phyloP scores from a whole-genome alignment of 495 filamentous ascomycete genomes.

The Venustampulla echinocandica region DNA sequence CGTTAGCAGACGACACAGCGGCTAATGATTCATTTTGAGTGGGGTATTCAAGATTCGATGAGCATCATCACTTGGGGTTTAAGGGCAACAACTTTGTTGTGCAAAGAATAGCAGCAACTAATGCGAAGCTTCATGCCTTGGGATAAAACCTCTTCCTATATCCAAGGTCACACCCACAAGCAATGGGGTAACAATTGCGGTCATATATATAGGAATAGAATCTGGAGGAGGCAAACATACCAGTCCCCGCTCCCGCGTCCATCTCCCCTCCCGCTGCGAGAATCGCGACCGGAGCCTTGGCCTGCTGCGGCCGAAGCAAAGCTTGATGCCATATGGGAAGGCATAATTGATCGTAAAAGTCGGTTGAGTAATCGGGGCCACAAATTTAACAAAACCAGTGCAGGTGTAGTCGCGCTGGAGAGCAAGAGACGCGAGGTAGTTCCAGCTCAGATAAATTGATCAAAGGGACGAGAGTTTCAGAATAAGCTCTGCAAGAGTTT shows the following conservation, averaged over 20 bases:
- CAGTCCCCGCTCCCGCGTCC: slow-evolving; percentile 48
- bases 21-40: too few species aligned
- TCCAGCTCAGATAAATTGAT: not conserved
- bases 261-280: slow-evolving; percentile 45
- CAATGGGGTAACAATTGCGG: too few species aligned
- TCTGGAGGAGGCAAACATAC: slow-evolving; percentile 30
- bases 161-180: too few species aligned
- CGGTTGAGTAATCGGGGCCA: slow-evolving; percentile 6
- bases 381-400: slow-evolving; percentile 11
- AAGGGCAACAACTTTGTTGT: not conserved
- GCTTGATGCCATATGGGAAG: slow-evolving; percentile 70
- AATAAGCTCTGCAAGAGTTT: not conserved
- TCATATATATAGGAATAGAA: too few species aligned
- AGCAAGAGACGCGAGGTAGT: slow-evolving; percentile 10
- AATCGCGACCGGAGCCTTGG: slow-evolving; percentile 49
- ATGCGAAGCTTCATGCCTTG: too few species aligned
- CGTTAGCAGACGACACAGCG: not conserved
- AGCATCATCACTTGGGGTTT: not conserved
- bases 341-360: slow-evolving; percentile 40
- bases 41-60: not conserved
- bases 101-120: not conserved
- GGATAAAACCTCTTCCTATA: too few species aligned
- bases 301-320: slow-evolving; percentile 78
- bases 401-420: slow-evolving; percentile 9
- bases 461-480: not conserved